These are phyloP conservation scores for Xylaria sp. DNA, from an alignment of 2,329 filamentous ascomycete species.

Conservation along the genomic window DNA sequence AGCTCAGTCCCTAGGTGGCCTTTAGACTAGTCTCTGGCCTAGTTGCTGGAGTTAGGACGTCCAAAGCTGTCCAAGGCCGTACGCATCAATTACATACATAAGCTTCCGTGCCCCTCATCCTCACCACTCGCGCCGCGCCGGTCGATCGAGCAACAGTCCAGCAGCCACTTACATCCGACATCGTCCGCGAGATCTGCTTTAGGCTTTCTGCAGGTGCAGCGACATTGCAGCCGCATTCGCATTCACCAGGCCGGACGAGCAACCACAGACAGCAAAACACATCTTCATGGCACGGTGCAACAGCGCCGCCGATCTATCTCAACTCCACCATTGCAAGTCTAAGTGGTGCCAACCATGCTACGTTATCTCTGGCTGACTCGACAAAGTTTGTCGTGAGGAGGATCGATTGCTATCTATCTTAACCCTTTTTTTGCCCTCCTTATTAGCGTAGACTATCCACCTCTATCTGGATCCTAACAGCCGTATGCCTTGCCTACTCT, in stretches of 20 bases:
- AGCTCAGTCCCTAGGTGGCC: background rate
- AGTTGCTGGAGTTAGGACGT: background rate
- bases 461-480: slow-evolving; percentile 19
- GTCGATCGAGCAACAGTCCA: slow-evolving; percentile 32
- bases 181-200: slow-evolving; percentile 43
- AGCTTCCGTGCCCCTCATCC: slow-evolving; percentile 31
- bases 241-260: slow-evolving; percentile 35
- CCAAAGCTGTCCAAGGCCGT: background rate
- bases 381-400: slow-evolving; percentile 28
- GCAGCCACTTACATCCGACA: slow-evolving; percentile 38
- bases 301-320: slow-evolving; percentile 46
- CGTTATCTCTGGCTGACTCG: slow-evolving; percentile 42
- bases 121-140: slow-evolving; percentile 26
- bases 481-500: slow-evolving; percentile 14
- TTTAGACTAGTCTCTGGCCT: background rate
- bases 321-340: slow-evolving; percentile 33
- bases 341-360: slow-evolving; percentile 47
- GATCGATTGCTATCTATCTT: slow-evolving; percentile 25
- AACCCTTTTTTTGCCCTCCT: slow-evolving; percentile 8
- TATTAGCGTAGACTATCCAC: slow-evolving; percentile 33
- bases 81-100: slow-evolving; percentile 17
- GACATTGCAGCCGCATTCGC: slow-evolving; percentile 44
- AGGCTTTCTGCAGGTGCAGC: slow-evolving; percentile 46
- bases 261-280: slow-evolving; percentile 41
- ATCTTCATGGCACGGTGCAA: slow-evolving; percentile 38